A percentile compares a stretch with the other conserved stretches of the same genome.
These are phyloP conservation scores for Paramyrothecium roridum DNA, from an alignment of 2,329 filamentous ascomycete genomes.

Conservation along the genomic window DNA sequence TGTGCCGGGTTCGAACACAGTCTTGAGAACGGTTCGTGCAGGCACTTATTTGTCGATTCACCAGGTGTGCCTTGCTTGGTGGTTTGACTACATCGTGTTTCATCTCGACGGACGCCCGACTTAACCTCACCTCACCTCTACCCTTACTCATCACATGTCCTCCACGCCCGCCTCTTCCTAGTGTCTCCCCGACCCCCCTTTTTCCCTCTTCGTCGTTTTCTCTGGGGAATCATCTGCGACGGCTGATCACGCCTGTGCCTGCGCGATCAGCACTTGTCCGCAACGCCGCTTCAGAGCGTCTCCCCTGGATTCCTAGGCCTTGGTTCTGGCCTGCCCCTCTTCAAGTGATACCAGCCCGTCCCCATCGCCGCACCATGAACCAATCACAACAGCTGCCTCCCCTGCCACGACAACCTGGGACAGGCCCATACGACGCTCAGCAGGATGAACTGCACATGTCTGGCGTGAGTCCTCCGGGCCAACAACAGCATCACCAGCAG, in stretches of 20 bases:
- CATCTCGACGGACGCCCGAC: background rate
- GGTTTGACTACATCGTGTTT: background rate
- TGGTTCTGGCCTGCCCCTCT: background rate
- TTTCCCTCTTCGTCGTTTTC: too few relatives aligned
- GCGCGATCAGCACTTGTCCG: background rate
- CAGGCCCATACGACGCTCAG: constrained; percentile 20
- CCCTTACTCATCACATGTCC: too few relatives aligned
- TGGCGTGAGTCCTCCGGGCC: constrained; percentile 39
- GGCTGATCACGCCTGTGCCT: too few relatives aligned
- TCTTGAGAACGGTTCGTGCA: background rate
- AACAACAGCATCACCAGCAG: constrained; percentile 45
- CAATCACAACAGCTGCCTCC: constrained; percentile 36
- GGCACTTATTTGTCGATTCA: too few relatives aligned
- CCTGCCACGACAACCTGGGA: constrained; percentile 19
- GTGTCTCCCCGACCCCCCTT: background rate
- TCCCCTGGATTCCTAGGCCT: background rate
- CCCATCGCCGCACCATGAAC: constrained; percentile 26
- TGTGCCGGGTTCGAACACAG: background rate
- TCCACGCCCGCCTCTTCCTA: background rate
- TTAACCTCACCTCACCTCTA: too few relatives aligned
- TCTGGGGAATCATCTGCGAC: too few relatives aligned
- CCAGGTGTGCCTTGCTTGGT: too few relatives aligned
- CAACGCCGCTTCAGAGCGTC: background rate
- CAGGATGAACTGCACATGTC: constrained; percentile 56
- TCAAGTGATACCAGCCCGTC: constrained; percentile 2